A percentile compares a stretch with the other conserved stretches of the same genome.
phyloP scores from a whole-genome alignment of 2,329 filamentous ascomycete genomes.

The Microdochium bolleyi region DNA sequence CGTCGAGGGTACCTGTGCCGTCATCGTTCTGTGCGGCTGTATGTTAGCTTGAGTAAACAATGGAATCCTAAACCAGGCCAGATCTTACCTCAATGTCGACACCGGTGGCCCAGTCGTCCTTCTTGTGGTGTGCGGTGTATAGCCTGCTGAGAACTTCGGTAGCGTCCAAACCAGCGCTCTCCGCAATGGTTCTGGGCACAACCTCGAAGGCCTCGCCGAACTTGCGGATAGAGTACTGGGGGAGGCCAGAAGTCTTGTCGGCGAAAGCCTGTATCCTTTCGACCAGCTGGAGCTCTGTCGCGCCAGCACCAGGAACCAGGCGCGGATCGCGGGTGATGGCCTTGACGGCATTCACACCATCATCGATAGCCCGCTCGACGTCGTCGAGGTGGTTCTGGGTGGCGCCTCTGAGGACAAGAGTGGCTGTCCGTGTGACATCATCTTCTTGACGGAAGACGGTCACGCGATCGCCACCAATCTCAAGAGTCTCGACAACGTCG shows the following conservation, averaged over 20 bases:
- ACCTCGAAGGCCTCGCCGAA: conserved; percentile 97
- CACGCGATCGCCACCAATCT: conserved; percentile 96
- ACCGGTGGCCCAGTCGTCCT: conserved; percentile 81
- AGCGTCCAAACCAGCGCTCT: conserved; percentile 90
- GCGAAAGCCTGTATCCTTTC: conserved; percentile 85
- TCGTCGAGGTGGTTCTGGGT: conserved; percentile 98
- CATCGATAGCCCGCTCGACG: conserved; percentile 91
- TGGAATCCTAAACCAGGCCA: not conserved
- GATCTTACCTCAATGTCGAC: conserved; percentile 75
- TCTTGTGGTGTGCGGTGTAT: conserved; percentile 88
- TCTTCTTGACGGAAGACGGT: conserved; percentile 98
- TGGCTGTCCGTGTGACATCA: conserved; percentile 85
- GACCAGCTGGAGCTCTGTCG: conserved; percentile 87
- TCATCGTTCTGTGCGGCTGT: conserved; percentile 56
- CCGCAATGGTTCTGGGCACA: conserved; percentile 84
- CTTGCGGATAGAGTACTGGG: conserved; percentile 96
- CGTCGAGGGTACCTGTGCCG: conserved; percentile 73
- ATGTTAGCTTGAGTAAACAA: conserved; percentile 9
- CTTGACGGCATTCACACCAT: conserved; percentile 97
- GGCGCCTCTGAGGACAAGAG: conserved; percentile 86
- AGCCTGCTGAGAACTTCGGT: conserved; percentile 92
- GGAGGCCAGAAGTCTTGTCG: conserved; percentile 85
- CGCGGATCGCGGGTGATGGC: conserved; percentile 91
- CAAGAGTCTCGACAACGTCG: conserved; percentile 91
- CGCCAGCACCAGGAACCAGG: conserved; percentile 88